These are phyloP conservation scores for Ramaria sp. DNA, from an alignment of 768 basidiomycete genomes.

Conservation along the genomic window DNA sequence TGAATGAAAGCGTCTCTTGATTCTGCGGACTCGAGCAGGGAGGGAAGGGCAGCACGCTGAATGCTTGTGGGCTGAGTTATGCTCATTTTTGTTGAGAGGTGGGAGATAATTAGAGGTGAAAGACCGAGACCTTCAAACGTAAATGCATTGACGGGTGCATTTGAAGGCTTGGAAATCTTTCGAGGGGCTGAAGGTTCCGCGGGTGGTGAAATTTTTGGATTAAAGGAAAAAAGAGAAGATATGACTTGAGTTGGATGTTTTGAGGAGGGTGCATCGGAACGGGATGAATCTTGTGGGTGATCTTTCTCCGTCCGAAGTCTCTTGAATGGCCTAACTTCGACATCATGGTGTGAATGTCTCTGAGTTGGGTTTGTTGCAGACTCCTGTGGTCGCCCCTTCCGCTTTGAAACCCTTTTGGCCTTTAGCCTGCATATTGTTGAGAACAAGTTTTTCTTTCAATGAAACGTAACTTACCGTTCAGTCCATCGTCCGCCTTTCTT, in stretches of 20 bases:
- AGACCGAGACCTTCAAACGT: conserved; percentile 78
- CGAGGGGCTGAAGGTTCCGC: conserved; percentile 17
- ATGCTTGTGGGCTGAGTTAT: conserved; percentile 85
- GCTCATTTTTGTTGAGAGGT: conserved; percentile 69
- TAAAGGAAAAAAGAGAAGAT: conserved; percentile 82
- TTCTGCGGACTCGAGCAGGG: conserved; percentile 41
- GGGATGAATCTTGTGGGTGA: conserved; percentile 9
- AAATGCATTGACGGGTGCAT: conserved; percentile 75
- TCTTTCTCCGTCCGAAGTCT: conserved; percentile 26
- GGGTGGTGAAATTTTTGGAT: conserved; percentile 53
- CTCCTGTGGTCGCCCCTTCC: conserved; percentile 34
- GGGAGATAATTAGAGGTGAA: conserved; percentile 65
- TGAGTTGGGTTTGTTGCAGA: conserved; percentile 15
- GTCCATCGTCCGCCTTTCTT: conserved; percentile 30
- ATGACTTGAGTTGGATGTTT: conserved; percentile 50
- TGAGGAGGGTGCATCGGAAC: conserved; percentile 16
- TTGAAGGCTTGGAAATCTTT: conserved; percentile 46
- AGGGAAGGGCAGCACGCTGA: conserved; percentile 58
- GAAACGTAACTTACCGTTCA: conserved; percentile 37
- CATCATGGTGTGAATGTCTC: conserved; percentile 13
- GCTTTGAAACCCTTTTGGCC: conserved; percentile 58
- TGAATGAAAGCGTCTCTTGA: conserved; percentile 83
- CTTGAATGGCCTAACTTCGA: conserved; percentile 31
- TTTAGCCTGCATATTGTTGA: conserved; percentile 42
- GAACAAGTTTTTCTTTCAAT: conserved; percentile 6